A percentile compares a stretch with the other conserved stretches of the same genome.
Conservation (phyloP, 768 basidiomycete species). For the Scleroderma bovista region DNA sequence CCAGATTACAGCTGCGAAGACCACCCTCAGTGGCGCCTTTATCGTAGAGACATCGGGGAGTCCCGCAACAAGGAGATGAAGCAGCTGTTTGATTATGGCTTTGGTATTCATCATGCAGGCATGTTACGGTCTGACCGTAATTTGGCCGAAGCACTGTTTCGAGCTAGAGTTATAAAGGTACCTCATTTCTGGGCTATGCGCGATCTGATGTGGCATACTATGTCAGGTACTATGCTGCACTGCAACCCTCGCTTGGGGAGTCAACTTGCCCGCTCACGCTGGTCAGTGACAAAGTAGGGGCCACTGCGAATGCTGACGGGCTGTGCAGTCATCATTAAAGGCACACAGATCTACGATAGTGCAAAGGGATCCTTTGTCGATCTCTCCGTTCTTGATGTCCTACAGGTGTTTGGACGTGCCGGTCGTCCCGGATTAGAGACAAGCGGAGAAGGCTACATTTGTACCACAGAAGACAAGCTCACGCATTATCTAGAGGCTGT, state of each 20-base stretch:
- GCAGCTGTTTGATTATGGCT: conserved; percentile 83
- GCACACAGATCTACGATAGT: conserved; percentile 94
- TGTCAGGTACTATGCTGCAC: conserved; percentile 93
- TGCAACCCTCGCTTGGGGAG: conserved; percentile 98
- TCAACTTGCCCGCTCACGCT: conserved; percentile 97
- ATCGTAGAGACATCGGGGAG: conserved; percentile 69
- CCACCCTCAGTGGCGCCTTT: conserved; percentile 72
- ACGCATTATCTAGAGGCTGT: conserved; percentile 85
- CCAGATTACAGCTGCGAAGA: conserved; percentile 80
- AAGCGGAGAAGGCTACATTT: conserved; percentile 96
- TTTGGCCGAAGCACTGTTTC: conserved; percentile 93
- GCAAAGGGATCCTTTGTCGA: conserved; percentile 87
- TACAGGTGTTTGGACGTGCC: conserved; percentile 97
- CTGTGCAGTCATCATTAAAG: conserved; percentile 83
- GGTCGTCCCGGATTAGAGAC: conserved; percentile 83
- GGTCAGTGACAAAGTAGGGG: conserved; percentile 40
- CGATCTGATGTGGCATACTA: neutral
- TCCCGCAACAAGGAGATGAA: conserved; percentile 97
- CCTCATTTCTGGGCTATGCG: neutral
- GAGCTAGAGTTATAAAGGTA: conserved; percentile 87
- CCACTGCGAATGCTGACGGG: conserved; percentile 7
- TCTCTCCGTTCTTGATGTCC: conserved; percentile 88
- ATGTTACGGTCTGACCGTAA: conserved; percentile 94
- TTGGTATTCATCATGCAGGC: conserved; percentile 98
- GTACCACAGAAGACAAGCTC: conserved; percentile 90